Evolutionary conservation across 495 filamentous ascomycete species (phyloP).

Genomic region (Podospora sp.): DNA sequence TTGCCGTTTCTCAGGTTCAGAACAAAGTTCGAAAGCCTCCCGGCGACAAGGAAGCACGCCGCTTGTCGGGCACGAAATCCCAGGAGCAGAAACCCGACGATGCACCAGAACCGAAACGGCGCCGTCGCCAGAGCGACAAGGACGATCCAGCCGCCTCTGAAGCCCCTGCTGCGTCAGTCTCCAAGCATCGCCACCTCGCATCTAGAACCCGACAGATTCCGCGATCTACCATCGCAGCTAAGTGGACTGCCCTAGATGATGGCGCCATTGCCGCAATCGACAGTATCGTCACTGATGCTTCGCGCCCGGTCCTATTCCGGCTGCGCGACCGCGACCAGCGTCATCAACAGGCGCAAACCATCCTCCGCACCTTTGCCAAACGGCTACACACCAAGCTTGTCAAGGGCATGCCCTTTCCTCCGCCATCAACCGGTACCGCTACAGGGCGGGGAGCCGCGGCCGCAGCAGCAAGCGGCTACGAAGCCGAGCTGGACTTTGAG

Average conservation of each 20-base stretch:
- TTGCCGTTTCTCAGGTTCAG: slow-evolving; percentile 30
- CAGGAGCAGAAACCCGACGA: neutral
- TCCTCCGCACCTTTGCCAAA: slow-evolving; percentile 37
- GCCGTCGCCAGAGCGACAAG: slow-evolving; percentile 2
- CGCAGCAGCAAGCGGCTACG: slow-evolving; percentile 26
- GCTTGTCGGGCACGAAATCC: neutral
- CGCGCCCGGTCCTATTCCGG: slow-evolving; percentile 44
- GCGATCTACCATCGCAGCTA: slow-evolving; percentile 46
- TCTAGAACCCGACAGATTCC: slow-evolving; percentile 45
- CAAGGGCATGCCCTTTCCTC: slow-evolving; percentile 50
- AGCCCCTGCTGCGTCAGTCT: slow-evolving; percentile 12
- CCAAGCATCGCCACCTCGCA: slow-evolving; percentile 43
- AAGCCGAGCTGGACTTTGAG: slow-evolving; percentile 51
- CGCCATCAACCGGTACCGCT: slow-evolving; percentile 19
- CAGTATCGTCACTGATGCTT: slow-evolving; percentile 41
- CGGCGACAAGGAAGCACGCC: neutral
- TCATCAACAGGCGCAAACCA: slow-evolving; percentile 40
- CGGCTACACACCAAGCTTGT: slow-evolving; percentile 41
- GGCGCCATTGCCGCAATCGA: slow-evolving; percentile 42
- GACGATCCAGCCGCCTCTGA: slow-evolving; percentile 3
- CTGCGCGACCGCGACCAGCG: slow-evolving; percentile 40
- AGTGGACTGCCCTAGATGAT: slow-evolving; percentile 46
- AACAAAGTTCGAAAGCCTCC: slow-evolving; percentile 19
- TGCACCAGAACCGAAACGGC: neutral
- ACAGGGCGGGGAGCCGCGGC: neutral